Base-by-base conservation (phyloP, 163 green algal genomes). In the Volvox carteri region DNA sequence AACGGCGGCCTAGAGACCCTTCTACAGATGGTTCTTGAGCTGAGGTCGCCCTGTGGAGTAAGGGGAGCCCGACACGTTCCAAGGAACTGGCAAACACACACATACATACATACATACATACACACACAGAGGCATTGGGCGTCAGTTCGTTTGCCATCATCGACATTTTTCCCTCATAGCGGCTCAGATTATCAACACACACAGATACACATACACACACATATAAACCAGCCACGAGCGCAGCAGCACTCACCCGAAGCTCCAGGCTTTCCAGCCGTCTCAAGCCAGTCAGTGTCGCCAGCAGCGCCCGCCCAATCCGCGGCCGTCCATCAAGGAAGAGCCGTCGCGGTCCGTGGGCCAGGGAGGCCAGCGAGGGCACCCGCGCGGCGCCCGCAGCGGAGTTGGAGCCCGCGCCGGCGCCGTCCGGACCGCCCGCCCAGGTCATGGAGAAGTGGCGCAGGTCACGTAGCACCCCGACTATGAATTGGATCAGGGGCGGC, bases 321-420 rank as follows among this genome's bases (percentile, higher is more conserved):
- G 79, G 79, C 79, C 79, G 60, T 3, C 79, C 79, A 30, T 86
- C 79, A 42, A 86, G 62, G 33, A 86, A 86, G 42, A 86, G 79
- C 62, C 79, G 79, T 19, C 60, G 79, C 21, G 79, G 39, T 23
- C 79, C 79, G 42, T 78, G 41, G 12, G 79, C 62, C 79, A 52
- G 18, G 4, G 60, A 50, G 18, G 42, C 62, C 37, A 46, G 4
- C 33, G 23, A n/a, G n/a, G n/a, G n/a, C n/a, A n/a, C 14, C 25
- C 60, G 30, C 3, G 3, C 4, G n/a, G 30, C 44, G 1, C 19
- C 73, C n/a, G 44, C 73, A n/a, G 25, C 41, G n/a, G 9, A 9
- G n/a, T n/a, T n/a, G n/a, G n/a, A n/a, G n/a, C 8, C 41, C 4
- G 5, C 72, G 9, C 16, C 25, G 72, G 14, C 42, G 4, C 23